phyloP scores from a whole-genome alignment of 2,329 filamentous ascomycete species.

The Colletotrichum cereale region DNA sequence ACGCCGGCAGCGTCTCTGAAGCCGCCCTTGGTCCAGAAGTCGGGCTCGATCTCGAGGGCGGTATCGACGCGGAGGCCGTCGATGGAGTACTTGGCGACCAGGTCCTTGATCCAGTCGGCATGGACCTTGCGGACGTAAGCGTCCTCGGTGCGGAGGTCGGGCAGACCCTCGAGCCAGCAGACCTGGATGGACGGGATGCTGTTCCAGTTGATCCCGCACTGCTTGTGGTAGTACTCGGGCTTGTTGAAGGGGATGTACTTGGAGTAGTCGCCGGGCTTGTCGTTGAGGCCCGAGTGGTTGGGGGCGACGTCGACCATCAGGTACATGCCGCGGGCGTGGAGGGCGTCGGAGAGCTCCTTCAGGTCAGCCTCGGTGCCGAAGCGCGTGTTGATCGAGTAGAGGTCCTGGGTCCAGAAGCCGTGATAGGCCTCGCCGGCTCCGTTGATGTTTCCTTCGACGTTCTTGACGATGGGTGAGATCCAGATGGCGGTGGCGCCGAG shows the following conservation, averaged over 20 bases:
- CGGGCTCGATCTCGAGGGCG: slow-evolving; percentile 70
- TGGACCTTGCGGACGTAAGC: slow-evolving; percentile 62
- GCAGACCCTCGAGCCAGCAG: slow-evolving; percentile 70
- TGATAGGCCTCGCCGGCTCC: slow-evolving; percentile 50
- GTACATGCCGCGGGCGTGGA: slow-evolving; percentile 67
- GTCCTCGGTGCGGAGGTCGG: slow-evolving; percentile 71
- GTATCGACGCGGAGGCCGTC: slow-evolving; percentile 73
- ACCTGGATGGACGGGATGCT: slow-evolving; percentile 60
- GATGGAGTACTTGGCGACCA: slow-evolving; percentile 73
- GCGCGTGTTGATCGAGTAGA: slow-evolving; percentile 58
- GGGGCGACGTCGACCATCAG: slow-evolving; percentile 68
- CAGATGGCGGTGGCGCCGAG: slow-evolving; percentile 59
- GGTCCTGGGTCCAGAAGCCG: slow-evolving; percentile 56
- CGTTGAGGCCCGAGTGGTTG: slow-evolving; percentile 60
- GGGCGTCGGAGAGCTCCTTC: slow-evolving; percentile 57
- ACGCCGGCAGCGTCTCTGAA: slow-evolving; percentile 68
- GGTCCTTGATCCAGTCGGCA: slow-evolving; percentile 68
- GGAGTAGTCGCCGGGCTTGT: slow-evolving; percentile 40
- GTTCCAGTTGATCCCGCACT: slow-evolving; percentile 69
- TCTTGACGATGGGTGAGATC: slow-evolving; percentile 59
- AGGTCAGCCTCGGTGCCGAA: slow-evolving; percentile 65
- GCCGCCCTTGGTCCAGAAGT: slow-evolving; percentile 62
- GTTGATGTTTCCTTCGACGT: slow-evolving; percentile 51
- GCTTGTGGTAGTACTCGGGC: slow-evolving; percentile 69
- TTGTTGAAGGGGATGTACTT: slow-evolving; percentile 58